A percentile compares a stretch with the other conserved stretches of the same genome.
Conservation (phyloP, 192 early-diverging fungal species). For the Podila clonocystis region DNA sequence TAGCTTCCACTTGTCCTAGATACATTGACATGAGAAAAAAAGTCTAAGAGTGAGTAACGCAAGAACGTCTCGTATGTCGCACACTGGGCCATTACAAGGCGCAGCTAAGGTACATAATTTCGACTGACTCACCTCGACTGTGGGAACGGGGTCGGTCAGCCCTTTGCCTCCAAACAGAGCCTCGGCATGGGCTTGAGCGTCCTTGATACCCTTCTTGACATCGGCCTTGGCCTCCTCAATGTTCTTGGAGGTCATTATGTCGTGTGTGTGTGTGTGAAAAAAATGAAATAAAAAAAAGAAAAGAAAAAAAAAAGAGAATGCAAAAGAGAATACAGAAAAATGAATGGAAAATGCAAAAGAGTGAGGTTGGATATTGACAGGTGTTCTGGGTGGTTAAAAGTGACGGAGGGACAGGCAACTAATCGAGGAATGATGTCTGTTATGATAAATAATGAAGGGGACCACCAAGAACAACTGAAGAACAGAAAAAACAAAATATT, state of each 20-base stretch:
- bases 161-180: conserved; percentile 51
- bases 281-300: neutral
- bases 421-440: too few species aligned
- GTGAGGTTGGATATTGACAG: neutral
- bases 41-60: too few species aligned
- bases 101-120: conserved; percentile 4
- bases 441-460: too few species aligned
- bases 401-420: too few species aligned
- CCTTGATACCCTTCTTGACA: conserved; percentile 36
- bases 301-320: conserved; percentile 3
- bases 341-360: neutral
- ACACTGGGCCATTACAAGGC: neutral
- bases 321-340: neutral
- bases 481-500: neutral
- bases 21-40: neutral
- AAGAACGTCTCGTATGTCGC: neutral
- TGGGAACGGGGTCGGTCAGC: conserved; percentile 57
- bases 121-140: conserved; percentile 52
- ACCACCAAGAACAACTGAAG: neutral
- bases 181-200: conserved; percentile 35
- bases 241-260: conserved; percentile 38
- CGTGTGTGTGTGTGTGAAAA: neutral
- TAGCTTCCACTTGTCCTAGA: conserved; percentile 97
- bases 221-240: conserved; percentile 47
- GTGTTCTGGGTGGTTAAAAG: neutral